Conservation (phyloP, 768 basidiomycete species). For the Fistulinella prunicolor region DNA sequence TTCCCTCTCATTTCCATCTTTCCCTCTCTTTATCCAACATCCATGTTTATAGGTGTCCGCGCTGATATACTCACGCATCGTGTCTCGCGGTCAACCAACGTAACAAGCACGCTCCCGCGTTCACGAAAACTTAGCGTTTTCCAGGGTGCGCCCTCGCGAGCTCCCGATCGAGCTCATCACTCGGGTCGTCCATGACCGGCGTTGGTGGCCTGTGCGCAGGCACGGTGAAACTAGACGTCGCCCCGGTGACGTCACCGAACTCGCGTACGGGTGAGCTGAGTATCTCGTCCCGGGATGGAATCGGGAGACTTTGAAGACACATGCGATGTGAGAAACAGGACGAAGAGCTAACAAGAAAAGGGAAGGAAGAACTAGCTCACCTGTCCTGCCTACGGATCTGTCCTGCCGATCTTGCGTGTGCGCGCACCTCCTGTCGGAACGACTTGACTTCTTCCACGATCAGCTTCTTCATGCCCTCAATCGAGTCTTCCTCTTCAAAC, state of each 20-base stretch:
- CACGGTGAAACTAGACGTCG: slow-evolving; percentile 66
- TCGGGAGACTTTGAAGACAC: slow-evolving; percentile 54
- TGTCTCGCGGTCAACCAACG: too few relatives aligned
- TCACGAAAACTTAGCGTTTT: slow-evolving; percentile 28
- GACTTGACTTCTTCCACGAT: slow-evolving; percentile 90
- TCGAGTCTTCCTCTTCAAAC: slow-evolving; percentile 95
- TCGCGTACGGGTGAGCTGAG: slow-evolving; percentile 73
- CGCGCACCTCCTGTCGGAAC: slow-evolving; percentile 88
- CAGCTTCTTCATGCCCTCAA: slow-evolving; percentile 95
- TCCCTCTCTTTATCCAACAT: too few relatives aligned
- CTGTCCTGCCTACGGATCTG: slow-evolving; percentile 78
- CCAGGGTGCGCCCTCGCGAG: slow-evolving; percentile 68
- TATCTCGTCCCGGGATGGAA: slow-evolving; percentile 81
- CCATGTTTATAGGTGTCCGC: too few relatives aligned
- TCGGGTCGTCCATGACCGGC: slow-evolving; percentile 82
- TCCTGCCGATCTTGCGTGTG: slow-evolving; percentile 69
- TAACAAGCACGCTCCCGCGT: too few relatives aligned
- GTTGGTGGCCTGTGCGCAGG: slow-evolving; percentile 48
- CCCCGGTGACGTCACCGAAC: slow-evolving; percentile 53
- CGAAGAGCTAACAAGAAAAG: neutral
- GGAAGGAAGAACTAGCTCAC: slow-evolving; percentile 32
- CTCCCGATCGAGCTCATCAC: slow-evolving; percentile 81
- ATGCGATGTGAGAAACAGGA: neutral
- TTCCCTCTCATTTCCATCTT: too few relatives aligned
- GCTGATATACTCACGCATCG: too few relatives aligned